Evolutionary conservation across 495 filamentous ascomycete genomes (phyloP), one percentile per base, ranked within the genome.

Genomic region (Penicillium canariense): DNA sequence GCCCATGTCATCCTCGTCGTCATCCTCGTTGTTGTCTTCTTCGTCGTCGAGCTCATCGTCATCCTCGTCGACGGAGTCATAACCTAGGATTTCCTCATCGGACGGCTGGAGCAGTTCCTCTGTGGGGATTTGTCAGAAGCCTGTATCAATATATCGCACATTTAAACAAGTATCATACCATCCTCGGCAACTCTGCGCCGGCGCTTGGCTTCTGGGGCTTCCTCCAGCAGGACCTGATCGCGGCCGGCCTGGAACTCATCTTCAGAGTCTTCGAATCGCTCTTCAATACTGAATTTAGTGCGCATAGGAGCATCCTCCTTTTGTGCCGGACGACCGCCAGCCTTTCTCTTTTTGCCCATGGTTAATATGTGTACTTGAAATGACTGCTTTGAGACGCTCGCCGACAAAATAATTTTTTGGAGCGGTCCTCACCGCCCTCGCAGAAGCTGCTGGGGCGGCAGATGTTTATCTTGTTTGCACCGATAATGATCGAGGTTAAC

Each of bases 281-380:
- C 83, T 73, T 87, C 92, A n/a, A 84, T 81, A 48, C 76, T 61
- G 45, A 69, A 79, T 54, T 74, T 76, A 39, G 75, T 62, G 14
- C 58, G 60, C 38, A 61, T 62, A n/a, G 61, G 59, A 9, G 65
- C 58, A 30, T 84, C 68, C 45, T 80, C 74, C 28, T 81, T 76
- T 48, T 74, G 75, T 8, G 80, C 55, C n/a, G 72, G 68, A 42
- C 71, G 76, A 54, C 79, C 71, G 36, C 83, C 75, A 2, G 81
- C 83, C 72, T 93, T 94, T 76, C 89, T 84, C 64, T 93, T 94
- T 64, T 87, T 92, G 25, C 68, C 88, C 88, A 95, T 95, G 56
- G 54, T 79, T 39, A 50, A 39, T 23, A n/a, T 46, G 27, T 46
- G 50, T 40, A 20, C 50, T 11, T 10, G 3, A 5, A 34, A 10